Conservation (phyloP, 805 yeast species). For the Kluyveromyces wickerhamii region DNA sequence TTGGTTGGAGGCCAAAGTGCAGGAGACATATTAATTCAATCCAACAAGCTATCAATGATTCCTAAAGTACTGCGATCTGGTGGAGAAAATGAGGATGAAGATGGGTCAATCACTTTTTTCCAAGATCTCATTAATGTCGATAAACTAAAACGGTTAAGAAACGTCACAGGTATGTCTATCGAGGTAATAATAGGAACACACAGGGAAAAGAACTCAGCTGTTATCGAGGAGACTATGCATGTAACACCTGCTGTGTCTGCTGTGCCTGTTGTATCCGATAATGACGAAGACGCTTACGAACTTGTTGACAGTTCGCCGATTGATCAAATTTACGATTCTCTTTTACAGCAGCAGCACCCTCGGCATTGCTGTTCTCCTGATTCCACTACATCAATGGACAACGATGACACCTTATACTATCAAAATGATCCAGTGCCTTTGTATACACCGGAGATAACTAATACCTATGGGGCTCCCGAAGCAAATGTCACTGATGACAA, state of each 20-base stretch:
- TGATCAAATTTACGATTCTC: background rate
- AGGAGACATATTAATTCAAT: background rate
- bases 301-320: background rate
- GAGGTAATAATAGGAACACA: slow-evolving; percentile 79
- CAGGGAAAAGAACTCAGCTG: slow-evolving; percentile 27
- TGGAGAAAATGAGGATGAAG: slow-evolving; percentile 13
- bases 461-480: slow-evolving; percentile 3
- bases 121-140: slow-evolving; percentile 66
- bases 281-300: background rate
- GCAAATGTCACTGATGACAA: slow-evolving; percentile 27
- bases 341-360: background rate
- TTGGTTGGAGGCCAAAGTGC: slow-evolving; percentile 5
- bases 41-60: slow-evolving; percentile 3
- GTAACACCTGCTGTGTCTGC: background rate
- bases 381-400: background rate
- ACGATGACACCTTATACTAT: background rate
- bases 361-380: background rate
- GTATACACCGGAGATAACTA: slow-evolving; percentile 15
- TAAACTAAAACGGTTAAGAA: slow-evolving; percentile 61
- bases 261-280: background rate
- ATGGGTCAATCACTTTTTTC: slow-evolving; percentile 22
- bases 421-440: slow-evolving; percentile 14
- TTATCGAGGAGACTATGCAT: slow-evolving; percentile 6
- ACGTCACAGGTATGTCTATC: slow-evolving; percentile 72
- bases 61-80: slow-evolving; percentile 5